A percentile compares a stretch with the other conserved stretches of the same genome.
phyloP scores from a whole-genome alignment of 306 rosid species.

The Sechiopsis laciniata region DNA sequence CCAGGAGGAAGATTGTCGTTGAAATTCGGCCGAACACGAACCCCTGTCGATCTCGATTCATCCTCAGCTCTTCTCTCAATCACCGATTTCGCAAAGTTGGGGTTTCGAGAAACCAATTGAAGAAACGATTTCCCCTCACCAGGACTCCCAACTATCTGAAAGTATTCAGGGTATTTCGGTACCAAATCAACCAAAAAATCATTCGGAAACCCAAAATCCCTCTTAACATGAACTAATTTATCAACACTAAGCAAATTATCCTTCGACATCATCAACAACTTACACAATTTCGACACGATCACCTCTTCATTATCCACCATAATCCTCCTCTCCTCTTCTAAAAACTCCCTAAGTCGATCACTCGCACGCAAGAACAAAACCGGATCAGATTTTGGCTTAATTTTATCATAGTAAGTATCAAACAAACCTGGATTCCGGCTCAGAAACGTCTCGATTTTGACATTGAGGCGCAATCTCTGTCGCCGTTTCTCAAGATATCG shows the following conservation, averaged over 20 bases:
- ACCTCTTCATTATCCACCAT: constrained; percentile 40
- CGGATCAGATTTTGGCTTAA: constrained; percentile 66
- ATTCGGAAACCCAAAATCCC: constrained; percentile 79
- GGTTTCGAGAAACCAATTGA: constrained; percentile 65
- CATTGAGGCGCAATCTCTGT: constrained; percentile 55
- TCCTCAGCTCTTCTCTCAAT: constrained; percentile 72
- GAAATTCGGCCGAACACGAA: constrained; percentile 72
- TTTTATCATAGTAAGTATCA: constrained; percentile 46
- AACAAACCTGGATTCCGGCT: constrained; percentile 58
- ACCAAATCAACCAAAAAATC: constrained; percentile 79
- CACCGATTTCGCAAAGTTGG: constrained; percentile 63
- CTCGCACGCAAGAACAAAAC: constrained; percentile 48
- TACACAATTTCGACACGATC: constrained; percentile 60
- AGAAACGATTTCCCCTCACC: constrained; percentile 66
- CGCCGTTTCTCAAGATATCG: constrained; percentile 66
- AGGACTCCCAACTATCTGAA: constrained; percentile 54
- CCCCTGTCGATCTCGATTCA: constrained; percentile 48
- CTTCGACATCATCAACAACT: constrained; percentile 73
- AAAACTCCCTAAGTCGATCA: constrained; percentile 39
- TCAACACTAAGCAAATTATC: constrained; percentile 60
- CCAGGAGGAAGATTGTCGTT: constrained; percentile 58
- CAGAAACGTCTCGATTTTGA: constrained; percentile 39
- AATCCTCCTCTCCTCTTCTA: constrained; percentile 48
- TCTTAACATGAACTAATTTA: constrained; percentile 72
- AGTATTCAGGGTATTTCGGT: constrained; percentile 62